phyloP scores from a whole-genome alignment of 2,329 filamentous ascomycete genomes.

The Colletotrichum lentis region DNA sequence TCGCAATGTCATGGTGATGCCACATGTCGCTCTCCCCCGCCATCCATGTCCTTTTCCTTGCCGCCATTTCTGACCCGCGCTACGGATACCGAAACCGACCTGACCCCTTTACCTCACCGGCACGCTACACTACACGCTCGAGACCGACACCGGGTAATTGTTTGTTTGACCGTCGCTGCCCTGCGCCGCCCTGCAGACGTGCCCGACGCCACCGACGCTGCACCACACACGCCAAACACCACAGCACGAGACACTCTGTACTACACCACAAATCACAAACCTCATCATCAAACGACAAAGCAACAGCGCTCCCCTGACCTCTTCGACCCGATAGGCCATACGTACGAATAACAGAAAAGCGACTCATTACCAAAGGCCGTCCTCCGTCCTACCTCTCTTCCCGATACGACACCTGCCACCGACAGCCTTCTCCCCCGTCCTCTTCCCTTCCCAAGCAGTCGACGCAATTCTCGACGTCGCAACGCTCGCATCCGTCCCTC shows the following conservation, averaged over 20 bases:
- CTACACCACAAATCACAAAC: slow-evolving; percentile 22
- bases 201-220: slow-evolving; percentile 31
- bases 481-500: not conserved
- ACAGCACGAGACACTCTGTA: slow-evolving; percentile 6
- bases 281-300: slow-evolving; percentile 19
- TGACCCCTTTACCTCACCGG: no score
- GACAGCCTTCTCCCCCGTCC: not conserved
- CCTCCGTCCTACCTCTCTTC: no score
- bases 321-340: no score
- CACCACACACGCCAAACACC: slow-evolving; percentile 7
- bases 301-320: not conserved
- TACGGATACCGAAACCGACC: not conserved
- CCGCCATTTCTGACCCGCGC: not conserved
- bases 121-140: not conserved
- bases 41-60: slow-evolving; percentile 28
- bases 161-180: slow-evolving; percentile 3
- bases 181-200: slow-evolving; percentile 15
- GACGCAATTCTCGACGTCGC: slow-evolving; percentile 4
- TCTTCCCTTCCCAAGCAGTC: not conserved
- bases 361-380: not conserved
- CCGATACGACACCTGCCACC: not conserved
- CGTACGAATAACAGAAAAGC: no score
- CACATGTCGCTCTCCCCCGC: slow-evolving; percentile 25
- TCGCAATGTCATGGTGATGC: slow-evolving; percentile 37
- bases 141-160: slow-evolving; percentile 2